phyloP scores from a whole-genome alignment of 768 basidiomycete species.

The Mycena latifolia region DNA sequence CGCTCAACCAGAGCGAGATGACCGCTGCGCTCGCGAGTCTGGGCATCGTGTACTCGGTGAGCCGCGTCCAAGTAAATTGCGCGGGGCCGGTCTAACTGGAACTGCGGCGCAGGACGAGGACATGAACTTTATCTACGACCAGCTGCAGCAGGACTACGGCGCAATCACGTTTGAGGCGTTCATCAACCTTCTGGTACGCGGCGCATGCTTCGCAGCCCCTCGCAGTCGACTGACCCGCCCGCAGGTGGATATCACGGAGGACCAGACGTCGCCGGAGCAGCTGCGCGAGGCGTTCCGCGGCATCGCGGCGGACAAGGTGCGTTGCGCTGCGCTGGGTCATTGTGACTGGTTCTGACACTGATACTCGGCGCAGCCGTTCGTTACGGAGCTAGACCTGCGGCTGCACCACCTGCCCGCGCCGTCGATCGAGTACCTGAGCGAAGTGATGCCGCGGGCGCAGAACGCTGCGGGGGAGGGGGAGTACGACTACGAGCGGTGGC shows the following conservation, averaged over 20 bases:
- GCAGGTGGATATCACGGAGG: slow-evolving; percentile 96
- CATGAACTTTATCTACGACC: slow-evolving; percentile 84
- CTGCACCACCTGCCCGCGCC: slow-evolving; percentile 82
- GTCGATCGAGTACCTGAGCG: slow-evolving; percentile 84
- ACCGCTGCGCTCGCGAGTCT: slow-evolving; percentile 94
- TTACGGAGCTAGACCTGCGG: slow-evolving; percentile 93
- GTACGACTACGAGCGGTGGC: slow-evolving; percentile 87
- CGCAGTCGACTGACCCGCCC: neutral
- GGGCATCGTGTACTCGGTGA: slow-evolving; percentile 90
- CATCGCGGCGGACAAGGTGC: slow-evolving; percentile 90
- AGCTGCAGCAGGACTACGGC: slow-evolving; percentile 85
- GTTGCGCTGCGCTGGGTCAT: slow-evolving; percentile 28
- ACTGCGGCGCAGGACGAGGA: slow-evolving; percentile 77
- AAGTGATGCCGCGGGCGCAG: slow-evolving; percentile 76
- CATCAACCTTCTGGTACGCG: slow-evolving; percentile 89
- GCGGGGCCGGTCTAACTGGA: neutral
- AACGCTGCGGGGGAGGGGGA: slow-evolving; percentile 72
- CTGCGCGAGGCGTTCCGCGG: slow-evolving; percentile 94
- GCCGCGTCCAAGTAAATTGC: slow-evolving; percentile 36
- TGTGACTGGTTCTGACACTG: slow-evolving; percentile 26
- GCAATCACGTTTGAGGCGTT: slow-evolving; percentile 95
- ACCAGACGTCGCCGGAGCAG: slow-evolving; percentile 93
- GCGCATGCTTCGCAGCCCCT: slow-evolving; percentile 6
- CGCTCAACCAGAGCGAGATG: slow-evolving; percentile 87
- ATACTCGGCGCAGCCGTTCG: slow-evolving; percentile 83